Base-by-base conservation (phyloP, 495 filamentous ascomycete species). In the Viridothelium virens region DNA sequence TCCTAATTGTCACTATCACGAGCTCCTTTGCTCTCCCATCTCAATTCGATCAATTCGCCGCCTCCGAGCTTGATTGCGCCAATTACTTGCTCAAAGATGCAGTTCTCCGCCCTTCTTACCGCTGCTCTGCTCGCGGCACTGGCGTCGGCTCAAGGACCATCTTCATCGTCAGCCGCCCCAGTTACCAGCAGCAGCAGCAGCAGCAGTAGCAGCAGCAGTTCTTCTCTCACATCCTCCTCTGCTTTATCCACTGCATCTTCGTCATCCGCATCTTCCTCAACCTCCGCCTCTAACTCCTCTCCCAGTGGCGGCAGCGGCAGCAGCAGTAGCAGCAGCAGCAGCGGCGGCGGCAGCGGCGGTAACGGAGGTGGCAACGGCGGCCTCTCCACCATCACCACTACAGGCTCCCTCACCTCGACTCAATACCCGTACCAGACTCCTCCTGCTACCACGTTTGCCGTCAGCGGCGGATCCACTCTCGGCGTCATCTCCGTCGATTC, bases 241-340 rank as follows among this genome's bases (percentile, higher is more conserved):
- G 11, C 48, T 36, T 33, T 1, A 5, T 34, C 53, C 31, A n/a
- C 53, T 18, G n/a, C 53, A 5, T 59, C 31, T 9, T 59, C 53
- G n/a, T 33, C 53, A 5, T 59, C 53, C 7, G 33, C 53, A 10
- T 59, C 53, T 9, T 59, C 53, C 9, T 33, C 53, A 7, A 7
- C 53, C 31, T 59, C 53, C 6, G 33, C 53, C 25, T 59, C 53
- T 59, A 31, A 59, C 53, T 59, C 53, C 53, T 59, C 53, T 36
- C 18, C 53, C 53, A 59, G 53, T 36, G 53, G 53, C 53, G 53
- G 53, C 31, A 59, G 53, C 31, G 53, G 53, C 31, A 31, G 53
- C 31, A 18, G 31, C 53, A 31, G 53, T 2, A 31, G 53, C 2
- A 5, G 7, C 5, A 59, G 31, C 53, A 33, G 31, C 7, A 59